Percentiles rank a stretch among this genome's conserved stretches.
These are phyloP conservation scores for Neodidymelliopsis sp. DNA, from an alignment of 2,329 filamentous ascomycete genomes.

Conservation along the genomic window DNA sequence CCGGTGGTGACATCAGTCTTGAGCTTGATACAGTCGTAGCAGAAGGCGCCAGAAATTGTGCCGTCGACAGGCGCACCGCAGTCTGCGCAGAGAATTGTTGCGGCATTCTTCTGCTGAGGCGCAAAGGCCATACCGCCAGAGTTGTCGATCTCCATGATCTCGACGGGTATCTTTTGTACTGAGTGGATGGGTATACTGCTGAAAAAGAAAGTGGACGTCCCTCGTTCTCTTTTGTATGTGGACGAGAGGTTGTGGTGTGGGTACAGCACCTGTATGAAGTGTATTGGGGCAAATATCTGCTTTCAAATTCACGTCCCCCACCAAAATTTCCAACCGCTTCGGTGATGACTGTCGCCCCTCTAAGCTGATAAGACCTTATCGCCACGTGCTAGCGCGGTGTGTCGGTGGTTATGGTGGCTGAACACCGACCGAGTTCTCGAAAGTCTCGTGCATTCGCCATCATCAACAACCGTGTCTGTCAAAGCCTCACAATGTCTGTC, in stretches of 20 bases:
- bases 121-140: conserved; percentile 47
- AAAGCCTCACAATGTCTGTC: conserved; percentile 35
- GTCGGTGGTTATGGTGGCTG: conserved; percentile 16
- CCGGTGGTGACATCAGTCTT: conserved; percentile 92
- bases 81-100: conserved; percentile 95
- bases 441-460: conserved; percentile 14
- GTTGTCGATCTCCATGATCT: conserved; percentile 53
- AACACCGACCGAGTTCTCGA: conserved; percentile 18
- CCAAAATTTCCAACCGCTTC: conserved; percentile 34
- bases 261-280: conserved; percentile 7
- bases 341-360: conserved; percentile 20
- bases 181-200: not conserved
- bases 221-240: conserved; percentile 5
- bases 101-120: conserved; percentile 52
- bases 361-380: conserved; percentile 34
- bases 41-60: conserved; percentile 83
- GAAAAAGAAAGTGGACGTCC: not conserved
- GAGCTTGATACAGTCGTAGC: conserved; percentile 94
- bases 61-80: conserved; percentile 96
- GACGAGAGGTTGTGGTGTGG: conserved; percentile 4
- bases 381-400: conserved; percentile 32
- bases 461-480: conserved; percentile 4
- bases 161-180: conserved; percentile 17
- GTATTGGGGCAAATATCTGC: conserved; percentile 32
- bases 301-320: conserved; percentile 42